These are phyloP conservation scores for Eutrema salsugineum DNA, from an alignment of 441 rosid species.

Conservation along the genomic window DNA sequence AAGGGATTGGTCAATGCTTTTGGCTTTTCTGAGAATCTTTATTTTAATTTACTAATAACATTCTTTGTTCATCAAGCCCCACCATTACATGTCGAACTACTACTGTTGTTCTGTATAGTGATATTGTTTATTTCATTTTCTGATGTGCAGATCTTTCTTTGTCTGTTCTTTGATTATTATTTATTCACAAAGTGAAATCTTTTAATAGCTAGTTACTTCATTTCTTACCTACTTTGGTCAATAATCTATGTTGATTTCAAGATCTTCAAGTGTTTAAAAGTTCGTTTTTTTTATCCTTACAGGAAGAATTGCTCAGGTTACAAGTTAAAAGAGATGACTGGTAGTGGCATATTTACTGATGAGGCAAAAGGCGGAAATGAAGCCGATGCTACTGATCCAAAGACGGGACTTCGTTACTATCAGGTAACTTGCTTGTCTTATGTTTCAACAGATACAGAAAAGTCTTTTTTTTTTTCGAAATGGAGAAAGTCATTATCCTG, in stretches of 20 bases:
- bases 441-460: background rate
- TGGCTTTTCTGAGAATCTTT: background rate
- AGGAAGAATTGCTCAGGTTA: conserved; percentile 76
- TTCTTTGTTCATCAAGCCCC: conserved; percentile 26
- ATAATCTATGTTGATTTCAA: background rate
- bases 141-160: background rate
- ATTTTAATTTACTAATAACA: background rate
- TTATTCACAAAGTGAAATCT: background rate
- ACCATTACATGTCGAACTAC: conserved; percentile 20
- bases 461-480: background rate
- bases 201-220: background rate
- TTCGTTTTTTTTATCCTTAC: background rate
- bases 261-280: background rate
- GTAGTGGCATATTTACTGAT: conserved; percentile 57
- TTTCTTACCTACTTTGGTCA: background rate
- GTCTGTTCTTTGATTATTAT: background rate
- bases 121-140: background rate
- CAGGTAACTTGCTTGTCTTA: conserved; percentile 7
- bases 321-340: conserved; percentile 67
- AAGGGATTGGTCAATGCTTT: conserved; percentile 30
- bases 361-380: conserved; percentile 21
- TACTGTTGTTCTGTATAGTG: conserved; percentile 17
- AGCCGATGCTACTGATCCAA: conserved; percentile 38
- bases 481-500: background rate
- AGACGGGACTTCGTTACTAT: conserved; percentile 32